A percentile compares a stretch with the other conserved stretches of the same genome.
Evolutionary conservation across 2,329 filamentous ascomycete species (phyloP).

Genomic region (Aspergillus tubingensis): DNA sequence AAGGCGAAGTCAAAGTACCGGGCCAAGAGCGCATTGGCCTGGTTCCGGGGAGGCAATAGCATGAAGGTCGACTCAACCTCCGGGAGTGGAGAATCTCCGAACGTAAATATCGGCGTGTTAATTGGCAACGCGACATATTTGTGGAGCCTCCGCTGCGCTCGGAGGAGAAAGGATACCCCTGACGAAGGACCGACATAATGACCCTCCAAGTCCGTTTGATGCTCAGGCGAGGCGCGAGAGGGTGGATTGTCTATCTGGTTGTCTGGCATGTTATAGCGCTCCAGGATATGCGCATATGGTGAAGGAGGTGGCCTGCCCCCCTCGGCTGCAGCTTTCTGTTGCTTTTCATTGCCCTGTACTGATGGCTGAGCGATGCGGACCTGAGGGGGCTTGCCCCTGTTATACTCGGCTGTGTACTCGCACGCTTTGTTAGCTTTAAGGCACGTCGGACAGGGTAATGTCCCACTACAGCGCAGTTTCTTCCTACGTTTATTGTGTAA

Average conservation of each 20-base stretch:
- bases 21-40: constrained; percentile 13
- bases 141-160: constrained; percentile 18
- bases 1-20: constrained; percentile 26
- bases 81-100: constrained; percentile 18
- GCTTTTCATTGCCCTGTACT: not conserved
- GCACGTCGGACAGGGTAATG: constrained; percentile 16
- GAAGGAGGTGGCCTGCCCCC: not conserved
- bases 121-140: constrained; percentile 14
- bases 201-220: constrained; percentile 21
- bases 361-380: constrained; percentile 8
- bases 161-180: constrained; percentile 19
- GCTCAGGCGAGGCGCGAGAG: constrained; percentile 17
- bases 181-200: constrained; percentile 21
- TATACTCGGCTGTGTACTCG: constrained; percentile 19
- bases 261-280: not conserved
- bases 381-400: constrained; percentile 15
- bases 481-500: constrained; percentile 7
- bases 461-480: constrained; percentile 20
- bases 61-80: constrained; percentile 18
- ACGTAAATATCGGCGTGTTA: constrained; percentile 20
- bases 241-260: not conserved
- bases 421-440: constrained; percentile 8
- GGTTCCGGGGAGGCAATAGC: constrained; percentile 12
- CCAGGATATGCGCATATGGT: not conserved
- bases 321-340: not conserved